Evolutionary conservation across 2,329 filamentous ascomycete species (phyloP).

Genomic region (Rosellinia necatrix): DNA sequence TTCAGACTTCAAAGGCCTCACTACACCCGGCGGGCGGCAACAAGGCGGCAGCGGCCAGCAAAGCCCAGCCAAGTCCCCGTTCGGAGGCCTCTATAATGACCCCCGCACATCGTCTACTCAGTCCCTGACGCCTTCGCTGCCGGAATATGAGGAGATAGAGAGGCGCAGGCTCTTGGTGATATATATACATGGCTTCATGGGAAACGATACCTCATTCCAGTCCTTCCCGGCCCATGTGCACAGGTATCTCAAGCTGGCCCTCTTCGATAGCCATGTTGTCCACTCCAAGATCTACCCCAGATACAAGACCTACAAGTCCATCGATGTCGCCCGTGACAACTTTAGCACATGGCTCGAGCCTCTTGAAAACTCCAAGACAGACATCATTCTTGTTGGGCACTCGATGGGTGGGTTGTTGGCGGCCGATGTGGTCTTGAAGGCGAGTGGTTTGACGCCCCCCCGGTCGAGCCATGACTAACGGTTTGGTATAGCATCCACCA

Average conservation of each 20-base stretch:
- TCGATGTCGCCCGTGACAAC: slow-evolving; percentile 76
- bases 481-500: slow-evolving; percentile 29
- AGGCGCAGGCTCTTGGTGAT: slow-evolving; percentile 71
- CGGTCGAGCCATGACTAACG: slow-evolving; percentile 22
- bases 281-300: slow-evolving; percentile 86
- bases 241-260: slow-evolving; percentile 66
- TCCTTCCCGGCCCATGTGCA: slow-evolving; percentile 90
- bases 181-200: slow-evolving; percentile 91
- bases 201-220: slow-evolving; percentile 83
- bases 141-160: slow-evolving; percentile 37
- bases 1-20: slow-evolving; percentile 17
- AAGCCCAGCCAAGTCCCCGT: slow-evolving; percentile 26
- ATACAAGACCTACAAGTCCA: slow-evolving; percentile 75
- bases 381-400: slow-evolving; percentile 83
- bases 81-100: slow-evolving; percentile 40
- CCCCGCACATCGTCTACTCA: slow-evolving; percentile 55
- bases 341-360: slow-evolving; percentile 83
- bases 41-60: background rate
- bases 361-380: slow-evolving; percentile 73
- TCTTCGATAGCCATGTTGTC: slow-evolving; percentile 76
- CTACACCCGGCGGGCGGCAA: background rate
- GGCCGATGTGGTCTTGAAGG: slow-evolving; percentile 76
- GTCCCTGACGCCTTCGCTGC: slow-evolving; percentile 42
- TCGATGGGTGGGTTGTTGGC: slow-evolving; percentile 87
- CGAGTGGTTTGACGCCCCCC: slow-evolving; percentile 40